These are phyloP conservation scores for Penicillium alfredii DNA, from an alignment of 495 filamentous ascomycete genomes.

Conservation along the genomic window DNA sequence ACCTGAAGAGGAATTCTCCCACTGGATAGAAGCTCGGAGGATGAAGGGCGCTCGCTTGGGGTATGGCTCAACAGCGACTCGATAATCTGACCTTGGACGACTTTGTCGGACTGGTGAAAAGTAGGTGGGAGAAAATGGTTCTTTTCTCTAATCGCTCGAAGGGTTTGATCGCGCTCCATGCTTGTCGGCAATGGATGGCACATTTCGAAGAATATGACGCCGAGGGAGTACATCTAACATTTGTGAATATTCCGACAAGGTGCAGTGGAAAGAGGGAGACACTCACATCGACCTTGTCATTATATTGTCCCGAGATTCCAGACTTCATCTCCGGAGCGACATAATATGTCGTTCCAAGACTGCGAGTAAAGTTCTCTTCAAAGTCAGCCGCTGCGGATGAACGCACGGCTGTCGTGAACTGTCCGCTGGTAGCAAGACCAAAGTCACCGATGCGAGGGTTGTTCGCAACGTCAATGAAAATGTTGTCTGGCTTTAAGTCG, in stretches of 20 bases:
- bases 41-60: constrained; percentile 77
- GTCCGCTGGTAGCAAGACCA: constrained; percentile 84
- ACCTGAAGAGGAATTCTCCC: constrained; percentile 85
- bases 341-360: constrained; percentile 91
- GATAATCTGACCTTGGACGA: constrained; percentile 68
- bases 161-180: constrained; percentile 80
- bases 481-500: constrained; percentile 96
- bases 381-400: constrained; percentile 41
- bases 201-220: constrained; percentile 99
- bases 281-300: constrained; percentile 84
- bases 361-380: constrained; percentile 65
- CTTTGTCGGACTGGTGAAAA: constrained; percentile 70
- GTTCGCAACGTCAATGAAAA: constrained; percentile 86
- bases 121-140: constrained; percentile 63
- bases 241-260: constrained; percentile 6
- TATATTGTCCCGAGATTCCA: constrained; percentile 65
- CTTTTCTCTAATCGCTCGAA: constrained; percentile 63
- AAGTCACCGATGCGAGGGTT: constrained; percentile 97
- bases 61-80: constrained; percentile 73
- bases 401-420: constrained; percentile 52
- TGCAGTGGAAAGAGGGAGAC: neutral
- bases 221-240: constrained; percentile 84
- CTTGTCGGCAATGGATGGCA: constrained; percentile 71
- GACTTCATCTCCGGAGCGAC: constrained; percentile 88
- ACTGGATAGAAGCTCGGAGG: constrained; percentile 75